Evolutionary conservation across 805 yeast genomes (phyloP), one percentile per base, ranked within the genome.

Genomic region (Candida quercuum): DNA sequence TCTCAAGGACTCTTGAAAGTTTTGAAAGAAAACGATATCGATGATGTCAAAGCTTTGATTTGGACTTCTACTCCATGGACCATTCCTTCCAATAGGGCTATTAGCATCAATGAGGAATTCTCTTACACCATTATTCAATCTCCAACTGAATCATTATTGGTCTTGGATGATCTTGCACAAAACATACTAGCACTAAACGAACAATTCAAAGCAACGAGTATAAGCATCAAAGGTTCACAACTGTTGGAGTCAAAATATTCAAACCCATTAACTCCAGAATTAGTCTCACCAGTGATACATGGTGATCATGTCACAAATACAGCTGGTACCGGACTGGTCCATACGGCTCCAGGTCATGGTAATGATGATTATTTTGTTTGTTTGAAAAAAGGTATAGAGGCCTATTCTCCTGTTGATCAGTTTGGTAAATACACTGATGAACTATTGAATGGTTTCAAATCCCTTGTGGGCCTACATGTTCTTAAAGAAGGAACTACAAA

Each of bases 51-150:
- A 17, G 72, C 69, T 6, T 52, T 85, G 43, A 86, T 93, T 39
- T 93, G 99, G 99, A 93, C 99, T 0, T 89, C 96, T 1, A 93
- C 99, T 1, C 97, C 99, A 0, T 93, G 99, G 99, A 93, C 99
- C 0, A 67, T 93, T 23, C 85, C 86, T 5, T 81, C 96, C 0
- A 93, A 93, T 54, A 70, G 72, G 44, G 97, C 97, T 0, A 76
- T 93, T 30, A 81, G 93, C 32, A 70, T 83, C 29, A 78, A 86
- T 51, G 60, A 74, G 20, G 60, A 68, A 1, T 63, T 85, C 38
- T 54, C 58, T 0, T 93, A 93, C 55, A 73, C 78, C 1, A 46
- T 83, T 11, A 57, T 76, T 5, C 49, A 55, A 23, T 44, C 57
- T 12, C 44, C 57, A 13, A 32, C 58, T 12, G 83, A 76, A 8